Evolutionary conservation across 2,329 filamentous ascomycete species (phyloP).

Genomic region (Penicillium vulpinum): DNA sequence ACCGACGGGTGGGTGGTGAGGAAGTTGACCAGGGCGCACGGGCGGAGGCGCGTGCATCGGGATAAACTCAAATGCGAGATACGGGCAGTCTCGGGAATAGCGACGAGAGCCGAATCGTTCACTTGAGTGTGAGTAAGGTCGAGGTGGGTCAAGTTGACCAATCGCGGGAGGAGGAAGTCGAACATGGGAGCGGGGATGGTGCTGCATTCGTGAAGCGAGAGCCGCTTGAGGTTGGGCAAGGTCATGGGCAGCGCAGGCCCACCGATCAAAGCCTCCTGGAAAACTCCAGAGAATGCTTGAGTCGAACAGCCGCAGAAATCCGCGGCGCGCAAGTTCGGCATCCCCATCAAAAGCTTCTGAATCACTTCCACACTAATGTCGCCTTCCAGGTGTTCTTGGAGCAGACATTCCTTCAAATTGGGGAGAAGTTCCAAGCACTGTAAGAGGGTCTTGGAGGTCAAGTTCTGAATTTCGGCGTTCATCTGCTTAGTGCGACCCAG

Average conservation of each 20-base stretch:
- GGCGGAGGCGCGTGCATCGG: constrained; percentile 70
- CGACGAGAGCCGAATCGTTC: constrained; percentile 67
- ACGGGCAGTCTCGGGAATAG: constrained; percentile 68
- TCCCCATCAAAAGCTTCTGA: constrained; percentile 67
- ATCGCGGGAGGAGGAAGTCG: constrained; percentile 68
- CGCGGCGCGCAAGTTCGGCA: constrained; percentile 65
- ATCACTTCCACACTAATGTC: constrained; percentile 70
- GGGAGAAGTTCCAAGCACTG: constrained; percentile 71
- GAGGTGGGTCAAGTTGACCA: constrained; percentile 70
- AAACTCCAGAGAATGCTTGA: constrained; percentile 64
- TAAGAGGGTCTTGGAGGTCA: constrained; percentile 71
- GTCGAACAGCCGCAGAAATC: constrained; percentile 79
- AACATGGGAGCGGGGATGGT: constrained; percentile 68
- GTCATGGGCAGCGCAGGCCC: constrained; percentile 52
- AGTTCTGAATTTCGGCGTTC: constrained; percentile 71
- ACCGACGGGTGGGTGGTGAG: constrained; percentile 70
- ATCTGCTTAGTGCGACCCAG: constrained; percentile 73
- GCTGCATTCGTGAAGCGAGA: constrained; percentile 78
- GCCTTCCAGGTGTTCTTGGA: constrained; percentile 77
- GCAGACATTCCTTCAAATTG: constrained; percentile 73
- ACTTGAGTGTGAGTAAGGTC: constrained; percentile 78
- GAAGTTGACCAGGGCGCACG: constrained; percentile 68
- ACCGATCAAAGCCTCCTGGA: constrained; percentile 56
- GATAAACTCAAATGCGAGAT: constrained; percentile 77
- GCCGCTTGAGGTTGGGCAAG: constrained; percentile 60